Percentiles rank a stretch among this genome's conserved stretches.
Evolutionary conservation across 768 basidiomycete species (phyloP).

Genomic region (Lyophyllum shimeji): DNA sequence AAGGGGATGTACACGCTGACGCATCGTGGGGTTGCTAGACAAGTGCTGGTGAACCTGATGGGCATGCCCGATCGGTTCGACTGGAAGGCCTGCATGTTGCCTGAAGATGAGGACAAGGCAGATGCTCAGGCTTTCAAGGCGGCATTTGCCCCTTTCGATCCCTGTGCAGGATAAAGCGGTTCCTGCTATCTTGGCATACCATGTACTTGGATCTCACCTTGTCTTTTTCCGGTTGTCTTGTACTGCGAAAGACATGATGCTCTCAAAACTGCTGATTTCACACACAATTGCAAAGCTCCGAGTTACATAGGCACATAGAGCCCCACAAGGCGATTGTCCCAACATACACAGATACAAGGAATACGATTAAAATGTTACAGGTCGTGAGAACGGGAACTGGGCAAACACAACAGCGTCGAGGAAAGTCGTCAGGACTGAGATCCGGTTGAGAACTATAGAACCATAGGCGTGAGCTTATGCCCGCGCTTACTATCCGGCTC

Average conservation of each 20-base stretch:
- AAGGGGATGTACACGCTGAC: background rate
- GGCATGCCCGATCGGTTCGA: slow-evolving; percentile 78
- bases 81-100: slow-evolving; percentile 86
- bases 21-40: slow-evolving; percentile 47
- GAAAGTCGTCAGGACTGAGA: background rate
- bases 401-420: background rate
- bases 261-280: background rate
- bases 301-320: background rate
- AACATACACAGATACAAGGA: background rate
- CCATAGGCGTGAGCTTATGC: background rate
- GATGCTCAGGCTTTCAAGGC: slow-evolving; percentile 85
- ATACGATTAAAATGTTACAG: background rate
- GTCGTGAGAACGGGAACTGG: background rate
- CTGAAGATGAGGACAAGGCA: slow-evolving; percentile 82
- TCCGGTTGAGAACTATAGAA: background rate
- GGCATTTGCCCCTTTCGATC: slow-evolving; percentile 77
- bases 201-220: background rate
- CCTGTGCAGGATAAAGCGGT: slow-evolving; percentile 25
- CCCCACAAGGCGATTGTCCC: background rate
- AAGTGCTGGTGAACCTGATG: slow-evolving; percentile 77
- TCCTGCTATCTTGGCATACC: background rate
- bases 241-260: background rate
- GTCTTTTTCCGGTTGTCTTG: background rate
- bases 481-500: background rate
- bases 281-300: background rate